A percentile compares a stretch with the other conserved stretches of the same genome.
Evolutionary conservation across 2,329 filamentous ascomycete species (phyloP).

Genomic region (Clonostachys byssicola): DNA sequence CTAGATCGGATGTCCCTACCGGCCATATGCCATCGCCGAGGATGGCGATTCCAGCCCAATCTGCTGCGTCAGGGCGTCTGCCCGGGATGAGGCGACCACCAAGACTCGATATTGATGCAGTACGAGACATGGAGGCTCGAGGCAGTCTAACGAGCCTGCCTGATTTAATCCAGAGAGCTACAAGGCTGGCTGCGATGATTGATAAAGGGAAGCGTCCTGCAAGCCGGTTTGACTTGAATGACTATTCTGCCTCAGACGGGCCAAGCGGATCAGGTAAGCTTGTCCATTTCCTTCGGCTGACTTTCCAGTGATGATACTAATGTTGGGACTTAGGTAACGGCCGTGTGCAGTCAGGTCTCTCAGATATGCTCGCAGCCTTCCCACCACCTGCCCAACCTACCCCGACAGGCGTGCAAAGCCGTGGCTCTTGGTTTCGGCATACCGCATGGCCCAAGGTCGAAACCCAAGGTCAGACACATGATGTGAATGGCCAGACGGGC

Average conservation of each 20-base stretch:
- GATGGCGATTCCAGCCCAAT: not conserved
- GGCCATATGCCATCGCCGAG: not conserved
- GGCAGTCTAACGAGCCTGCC: slow-evolving; percentile 89
- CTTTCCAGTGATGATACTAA: not conserved
- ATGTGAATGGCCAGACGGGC: not conserved
- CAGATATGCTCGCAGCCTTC: slow-evolving; percentile 63
- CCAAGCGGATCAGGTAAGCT: not conserved
- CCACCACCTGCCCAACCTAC: slow-evolving; percentile 54
- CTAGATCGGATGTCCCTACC: not conserved
- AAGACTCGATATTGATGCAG: slow-evolving; percentile 75
- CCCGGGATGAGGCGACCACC: slow-evolving; percentile 64
- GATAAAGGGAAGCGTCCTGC: slow-evolving; percentile 70
- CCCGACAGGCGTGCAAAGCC: slow-evolving; percentile 34
- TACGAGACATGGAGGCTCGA: slow-evolving; percentile 75
- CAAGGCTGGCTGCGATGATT: slow-evolving; percentile 79
- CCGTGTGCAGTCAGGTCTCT: slow-evolving; percentile 48
- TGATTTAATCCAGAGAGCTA: slow-evolving; percentile 86
- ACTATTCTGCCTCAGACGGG: too few relatives aligned
- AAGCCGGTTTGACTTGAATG: slow-evolving; percentile 44
- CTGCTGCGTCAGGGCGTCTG: slow-evolving; percentile 29
- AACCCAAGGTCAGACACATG: slow-evolving; percentile 1
- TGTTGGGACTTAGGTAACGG: slow-evolving; percentile 21
- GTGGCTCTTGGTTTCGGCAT: slow-evolving; percentile 36
- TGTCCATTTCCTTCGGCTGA: slow-evolving; percentile 11
- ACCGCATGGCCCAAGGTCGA: slow-evolving; percentile 44